Evolutionary conservation across 139 green algal genomes (phyloP).

Genomic region (Chlorella vulgaris): DNA sequence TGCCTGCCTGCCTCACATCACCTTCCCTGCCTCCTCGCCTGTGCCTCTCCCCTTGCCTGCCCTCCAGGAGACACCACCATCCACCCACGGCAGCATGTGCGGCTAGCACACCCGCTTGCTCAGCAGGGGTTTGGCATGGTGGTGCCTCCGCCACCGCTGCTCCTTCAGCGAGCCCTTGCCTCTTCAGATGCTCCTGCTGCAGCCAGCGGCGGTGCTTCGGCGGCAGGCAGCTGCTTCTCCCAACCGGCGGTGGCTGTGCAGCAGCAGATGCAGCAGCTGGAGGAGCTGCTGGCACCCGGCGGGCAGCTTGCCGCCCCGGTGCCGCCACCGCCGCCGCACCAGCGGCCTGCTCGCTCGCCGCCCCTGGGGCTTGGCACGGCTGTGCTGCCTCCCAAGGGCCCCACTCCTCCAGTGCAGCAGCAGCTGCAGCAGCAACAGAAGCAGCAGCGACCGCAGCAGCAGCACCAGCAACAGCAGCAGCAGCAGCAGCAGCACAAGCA

Average conservation of each 20-base stretch:
- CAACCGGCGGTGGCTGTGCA: too few species aligned
- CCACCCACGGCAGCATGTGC: not conserved
- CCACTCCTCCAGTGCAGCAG: not conserved
- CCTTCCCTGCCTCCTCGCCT: not conserved
- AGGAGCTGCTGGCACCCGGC: too few species aligned
- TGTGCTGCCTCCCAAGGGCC: not conserved
- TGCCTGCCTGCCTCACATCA: not conserved
- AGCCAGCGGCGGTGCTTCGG: not conserved
- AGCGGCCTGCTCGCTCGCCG: not conserved
- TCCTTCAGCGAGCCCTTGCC: not conserved
- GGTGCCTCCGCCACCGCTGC: not conserved
- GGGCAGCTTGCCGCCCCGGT: too few species aligned
- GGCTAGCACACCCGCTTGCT: not conserved
- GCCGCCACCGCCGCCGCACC: too few species aligned
- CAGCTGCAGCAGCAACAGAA: not conserved
- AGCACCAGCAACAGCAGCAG: not conserved
- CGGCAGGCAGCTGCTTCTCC: too few species aligned
- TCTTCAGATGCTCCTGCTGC: not conserved
- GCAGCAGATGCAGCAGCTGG: too few species aligned
- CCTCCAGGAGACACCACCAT: not conserved
- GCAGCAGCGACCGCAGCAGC: not conserved
- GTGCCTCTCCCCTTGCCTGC: not conserved
- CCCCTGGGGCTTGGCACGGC: not conserved
- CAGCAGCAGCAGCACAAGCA: not conserved
- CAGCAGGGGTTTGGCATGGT: conserved; percentile 17